A percentile compares a stretch with the other conserved stretches of the same genome.
Evolutionary conservation across 768 basidiomycete species (phyloP).

Genomic region (Tulasnella sp.): DNA sequence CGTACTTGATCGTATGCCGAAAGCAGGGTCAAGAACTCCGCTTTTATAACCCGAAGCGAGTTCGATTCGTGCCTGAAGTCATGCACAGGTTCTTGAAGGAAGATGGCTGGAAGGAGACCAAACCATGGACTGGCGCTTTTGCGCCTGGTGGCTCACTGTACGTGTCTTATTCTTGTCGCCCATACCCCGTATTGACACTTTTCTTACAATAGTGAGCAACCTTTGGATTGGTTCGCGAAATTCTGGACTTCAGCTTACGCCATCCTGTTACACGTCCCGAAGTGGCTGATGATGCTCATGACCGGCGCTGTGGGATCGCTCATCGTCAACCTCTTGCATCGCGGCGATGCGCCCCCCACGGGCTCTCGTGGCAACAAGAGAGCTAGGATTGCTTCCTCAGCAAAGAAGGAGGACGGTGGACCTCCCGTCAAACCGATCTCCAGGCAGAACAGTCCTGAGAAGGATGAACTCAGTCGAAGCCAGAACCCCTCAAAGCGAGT

Average conservation of each 20-base stretch:
- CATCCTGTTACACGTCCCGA: conserved; percentile 45
- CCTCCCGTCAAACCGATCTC: not conserved
- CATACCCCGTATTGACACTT: not conserved
- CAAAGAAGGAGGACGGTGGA: conserved; percentile 10
- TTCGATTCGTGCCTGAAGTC: conserved; percentile 48
- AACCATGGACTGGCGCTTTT: conserved; percentile 58
- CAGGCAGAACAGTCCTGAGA: too few species aligned
- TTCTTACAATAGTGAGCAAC: conserved; percentile 43
- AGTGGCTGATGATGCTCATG: conserved; percentile 55
- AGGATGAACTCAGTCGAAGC: too few species aligned
- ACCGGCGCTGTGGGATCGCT: conserved; percentile 61
- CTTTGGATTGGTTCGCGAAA: conserved; percentile 50
- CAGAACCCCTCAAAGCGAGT: too few species aligned
- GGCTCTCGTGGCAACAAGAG: not conserved
- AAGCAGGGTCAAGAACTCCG: conserved; percentile 70
- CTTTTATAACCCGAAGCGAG: conserved; percentile 58
- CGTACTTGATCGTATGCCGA: conserved; percentile 56
- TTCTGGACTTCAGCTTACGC: conserved; percentile 44
- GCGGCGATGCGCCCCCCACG: conserved; percentile 2
- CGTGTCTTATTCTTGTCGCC: conserved; percentile 16
- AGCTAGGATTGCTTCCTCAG: not conserved
- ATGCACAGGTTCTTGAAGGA: conserved; percentile 56
- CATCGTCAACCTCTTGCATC: conserved; percentile 55
- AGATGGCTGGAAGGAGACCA: conserved; percentile 51
- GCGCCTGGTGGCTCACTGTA: conserved; percentile 72